A percentile compares a stretch with the other conserved stretches of the same genome.
Evolutionary conservation across 164 flowering plant species (phyloP).

Genomic region (Piper betle): DNA sequence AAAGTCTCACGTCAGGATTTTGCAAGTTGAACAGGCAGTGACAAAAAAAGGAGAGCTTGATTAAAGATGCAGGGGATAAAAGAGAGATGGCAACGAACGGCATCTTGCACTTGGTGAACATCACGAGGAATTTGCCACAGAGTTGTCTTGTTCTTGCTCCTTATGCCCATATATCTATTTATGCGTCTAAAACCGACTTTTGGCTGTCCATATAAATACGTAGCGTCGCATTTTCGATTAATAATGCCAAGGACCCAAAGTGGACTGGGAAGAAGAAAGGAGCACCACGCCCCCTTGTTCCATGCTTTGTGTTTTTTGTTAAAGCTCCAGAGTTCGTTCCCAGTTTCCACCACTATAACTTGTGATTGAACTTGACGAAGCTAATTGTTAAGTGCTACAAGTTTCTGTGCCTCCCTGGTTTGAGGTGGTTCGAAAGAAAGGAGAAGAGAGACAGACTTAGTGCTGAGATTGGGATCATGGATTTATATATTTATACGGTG

Average conservation of each 20-base stretch:
- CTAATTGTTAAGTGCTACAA: too few species aligned
- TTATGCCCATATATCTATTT: background rate
- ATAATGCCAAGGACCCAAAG: too few species aligned
- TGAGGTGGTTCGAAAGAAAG: too few species aligned
- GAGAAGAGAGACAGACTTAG: too few species aligned
- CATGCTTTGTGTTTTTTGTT: background rate
- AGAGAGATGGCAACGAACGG: slow-evolving; percentile 6
- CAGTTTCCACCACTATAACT: background rate
- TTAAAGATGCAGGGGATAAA: too few species aligned
- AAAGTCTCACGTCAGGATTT: slow-evolving; percentile 9
- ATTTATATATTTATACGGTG: too few species aligned
- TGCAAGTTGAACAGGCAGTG: slow-evolving; percentile 9
- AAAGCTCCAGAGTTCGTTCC: background rate
- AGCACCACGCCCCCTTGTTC: background rate
- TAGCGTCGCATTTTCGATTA: background rate
- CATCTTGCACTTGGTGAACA: background rate
- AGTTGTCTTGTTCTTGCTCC: slow-evolving; percentile 1
- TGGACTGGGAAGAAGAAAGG: background rate
- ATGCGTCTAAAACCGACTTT: background rate
- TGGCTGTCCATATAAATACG: background rate
- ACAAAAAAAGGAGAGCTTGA: slow-evolving; percentile 4
- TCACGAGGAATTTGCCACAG: slow-evolving; percentile 7
- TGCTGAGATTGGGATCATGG: too few species aligned
- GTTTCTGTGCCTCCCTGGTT: too few species aligned
- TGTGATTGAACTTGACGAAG: too few species aligned